Conservation (phyloP, 768 basidiomycete species). For the Boletus reticuloceps region DNA sequence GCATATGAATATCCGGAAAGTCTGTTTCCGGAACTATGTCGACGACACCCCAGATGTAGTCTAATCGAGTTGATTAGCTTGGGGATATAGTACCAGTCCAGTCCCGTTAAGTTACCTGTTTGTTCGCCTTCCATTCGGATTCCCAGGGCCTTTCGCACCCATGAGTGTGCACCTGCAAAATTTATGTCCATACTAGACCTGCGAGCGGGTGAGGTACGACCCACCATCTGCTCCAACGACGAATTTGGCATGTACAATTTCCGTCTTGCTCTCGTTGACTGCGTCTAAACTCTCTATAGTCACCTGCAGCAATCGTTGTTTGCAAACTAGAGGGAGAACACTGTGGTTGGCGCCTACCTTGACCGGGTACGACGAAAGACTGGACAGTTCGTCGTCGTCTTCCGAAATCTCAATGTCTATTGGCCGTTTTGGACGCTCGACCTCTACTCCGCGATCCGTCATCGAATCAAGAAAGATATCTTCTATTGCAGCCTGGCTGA, state of each 20-base stretch:
- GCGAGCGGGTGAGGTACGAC: neutral
- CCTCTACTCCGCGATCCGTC: neutral
- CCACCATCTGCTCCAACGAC: neutral
- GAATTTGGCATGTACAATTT: neutral
- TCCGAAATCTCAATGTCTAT: neutral
- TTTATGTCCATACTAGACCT: neutral
- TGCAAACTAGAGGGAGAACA: no score
- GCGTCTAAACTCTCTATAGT: neutral
- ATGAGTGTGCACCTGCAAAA: neutral
- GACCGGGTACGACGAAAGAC: neutral
- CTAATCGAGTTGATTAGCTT: neutral
- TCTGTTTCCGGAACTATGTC: neutral
- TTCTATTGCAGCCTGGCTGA: neutral
- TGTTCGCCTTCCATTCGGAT: neutral
- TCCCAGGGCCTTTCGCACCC: neutral
- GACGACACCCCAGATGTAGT: constrained; percentile 1
- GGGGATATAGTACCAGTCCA: neutral
- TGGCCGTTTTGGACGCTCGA: neutral
- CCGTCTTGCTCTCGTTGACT: neutral
- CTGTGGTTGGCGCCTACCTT: no score
- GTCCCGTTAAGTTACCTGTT: neutral
- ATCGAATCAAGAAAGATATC: neutral
- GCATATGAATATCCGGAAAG: constrained; percentile 1
- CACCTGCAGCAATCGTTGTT: no score
- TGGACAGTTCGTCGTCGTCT: neutral